Evolutionary conservation across 2,329 filamentous ascomycete genomes (phyloP).

Genomic region (Colletotrichum theobromicola): DNA sequence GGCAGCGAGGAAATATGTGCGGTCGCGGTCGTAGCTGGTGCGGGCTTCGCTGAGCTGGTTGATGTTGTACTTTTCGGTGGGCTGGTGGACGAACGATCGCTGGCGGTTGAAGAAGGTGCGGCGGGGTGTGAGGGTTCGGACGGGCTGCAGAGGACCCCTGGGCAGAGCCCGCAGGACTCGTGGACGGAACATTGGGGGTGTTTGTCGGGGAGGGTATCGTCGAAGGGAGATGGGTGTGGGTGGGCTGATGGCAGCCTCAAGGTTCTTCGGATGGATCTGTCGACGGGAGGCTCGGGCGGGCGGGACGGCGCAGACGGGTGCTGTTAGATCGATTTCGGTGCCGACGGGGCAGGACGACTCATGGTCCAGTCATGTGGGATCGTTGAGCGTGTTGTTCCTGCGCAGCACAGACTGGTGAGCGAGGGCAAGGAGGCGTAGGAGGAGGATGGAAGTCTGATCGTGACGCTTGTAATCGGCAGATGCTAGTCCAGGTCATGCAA

Average conservation of each 20-base stretch:
- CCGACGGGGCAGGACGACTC: slow-evolving; percentile 5
- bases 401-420: slow-evolving; percentile 10
- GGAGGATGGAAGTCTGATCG: slow-evolving; percentile 6
- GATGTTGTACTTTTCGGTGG: slow-evolving; percentile 56
- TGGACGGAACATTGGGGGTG: slow-evolving; percentile 32
- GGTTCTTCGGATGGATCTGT: slow-evolving; percentile 5
- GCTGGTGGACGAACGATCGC: slow-evolving; percentile 31
- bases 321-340: slow-evolving; percentile 8
- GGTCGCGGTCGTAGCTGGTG: slow-evolving; percentile 55
- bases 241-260: slow-evolving; percentile 4
- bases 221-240: neutral
- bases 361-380: slow-evolving; percentile 15
- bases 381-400: neutral
- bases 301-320: neutral
- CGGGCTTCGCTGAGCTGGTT: slow-evolving; percentile 50
- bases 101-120: slow-evolving; percentile 40
- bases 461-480: neutral
- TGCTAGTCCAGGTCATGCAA: neutral
- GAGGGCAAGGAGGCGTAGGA: neutral
- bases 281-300: slow-evolving; percentile 15
- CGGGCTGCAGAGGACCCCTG: slow-evolving; percentile 23
- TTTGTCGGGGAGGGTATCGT: neutral
- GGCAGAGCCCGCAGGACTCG: slow-evolving; percentile 27
- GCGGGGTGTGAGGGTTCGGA: slow-evolving; percentile 21
- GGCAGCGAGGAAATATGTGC: slow-evolving; percentile 55